Base-by-base conservation (phyloP, 1,284 basidiomycete species). In the Trametes polyzona region DNA sequence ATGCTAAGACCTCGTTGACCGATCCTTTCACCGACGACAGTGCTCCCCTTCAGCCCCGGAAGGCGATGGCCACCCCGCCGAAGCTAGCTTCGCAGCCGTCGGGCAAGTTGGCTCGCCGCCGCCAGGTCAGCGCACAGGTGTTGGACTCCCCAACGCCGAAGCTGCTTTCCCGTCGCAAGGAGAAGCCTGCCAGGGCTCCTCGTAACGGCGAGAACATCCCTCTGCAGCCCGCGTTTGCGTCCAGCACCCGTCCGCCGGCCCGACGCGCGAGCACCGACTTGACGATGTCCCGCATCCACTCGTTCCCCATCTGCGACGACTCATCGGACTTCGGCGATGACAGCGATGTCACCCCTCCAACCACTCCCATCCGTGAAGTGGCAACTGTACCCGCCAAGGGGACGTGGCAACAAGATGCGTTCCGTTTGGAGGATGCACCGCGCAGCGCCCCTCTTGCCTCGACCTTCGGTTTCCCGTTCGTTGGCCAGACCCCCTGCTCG, bases 221-320 rank as follows among this genome's bases (percentile, higher is more conserved):
- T 14, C 35, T 53, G n/a, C 58, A 55, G 47, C 47, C 59, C 7
- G 55, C 55, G 1, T 58, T 58, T 29, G 26, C 37, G 21, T 16
- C 52, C 37, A 52, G 65, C 65, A 23, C 60, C 54, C 58, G 58
- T 52, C 62, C 57, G 42, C 55, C 47, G 23, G 47, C 49, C 24
- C 64, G 62, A 12, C 64, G 64, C 23, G 58, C 57, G 17, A 61
- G 63, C 40, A 61, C 63, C 7, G 65, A 59, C 16, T 32, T 66
- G 41, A 63, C 66, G 26, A 40, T 59, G n/a, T 51, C 52, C 9
- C 64, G 58, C 23, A 68, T 67, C 64, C 69, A 70, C 49, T 72
- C 73, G 33, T 88, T 88, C 70, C 87, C 85, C 1, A 73, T 90
- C 42, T 90, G 87, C 63, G 87, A 90, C 59, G 87, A 90, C 65